Conservation (phyloP, 768 basidiomycete species). For the Lentinus brumalis region DNA sequence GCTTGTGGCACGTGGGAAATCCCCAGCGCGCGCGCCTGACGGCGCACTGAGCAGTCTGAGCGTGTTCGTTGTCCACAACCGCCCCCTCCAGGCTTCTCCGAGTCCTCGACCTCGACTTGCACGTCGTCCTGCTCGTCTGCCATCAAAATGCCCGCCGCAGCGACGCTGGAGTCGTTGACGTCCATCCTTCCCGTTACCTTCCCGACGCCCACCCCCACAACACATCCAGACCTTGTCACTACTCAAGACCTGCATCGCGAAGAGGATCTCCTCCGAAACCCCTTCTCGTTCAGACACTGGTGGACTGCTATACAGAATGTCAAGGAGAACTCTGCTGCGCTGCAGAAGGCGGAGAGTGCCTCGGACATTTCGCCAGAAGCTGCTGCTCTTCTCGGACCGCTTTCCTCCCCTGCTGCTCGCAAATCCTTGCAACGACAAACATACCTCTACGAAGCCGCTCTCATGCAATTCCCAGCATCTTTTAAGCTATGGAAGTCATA, state of each 20-base stretch:
- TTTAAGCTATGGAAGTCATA: conserved; percentile 98
- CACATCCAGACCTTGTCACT: conserved; percentile 74
- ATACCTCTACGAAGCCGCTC: conserved; percentile 92
- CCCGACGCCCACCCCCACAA: conserved; percentile 80
- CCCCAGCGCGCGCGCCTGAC: conserved; percentile 5
- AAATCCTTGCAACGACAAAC: conserved; percentile 80
- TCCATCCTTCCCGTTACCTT: conserved; percentile 80
- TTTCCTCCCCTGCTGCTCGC: conserved; percentile 72
- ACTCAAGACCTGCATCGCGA: conserved; percentile 82
- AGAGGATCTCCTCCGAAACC: conserved; percentile 92
- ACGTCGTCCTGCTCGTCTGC: neutral
- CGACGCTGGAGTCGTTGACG: conserved; percentile 53
- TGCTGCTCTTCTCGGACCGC: conserved; percentile 70
- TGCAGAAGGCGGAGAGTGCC: conserved; percentile 58
- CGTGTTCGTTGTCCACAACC: neutral
- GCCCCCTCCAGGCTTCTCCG: neutral
- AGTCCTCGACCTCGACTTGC: neutral
- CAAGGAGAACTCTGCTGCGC: conserved; percentile 61
- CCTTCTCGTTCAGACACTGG: conserved; percentile 91
- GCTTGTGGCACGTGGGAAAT: conserved; percentile 13
- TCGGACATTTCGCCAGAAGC: conserved; percentile 51
- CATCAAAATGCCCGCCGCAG: conserved; percentile 54
- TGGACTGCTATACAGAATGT: conserved; percentile 81
- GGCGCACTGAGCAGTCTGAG: neutral
- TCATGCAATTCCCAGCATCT: conserved; percentile 82